phyloP scores from a whole-genome alignment of 768 basidiomycete species.

The Tephrocybe sp. region DNA sequence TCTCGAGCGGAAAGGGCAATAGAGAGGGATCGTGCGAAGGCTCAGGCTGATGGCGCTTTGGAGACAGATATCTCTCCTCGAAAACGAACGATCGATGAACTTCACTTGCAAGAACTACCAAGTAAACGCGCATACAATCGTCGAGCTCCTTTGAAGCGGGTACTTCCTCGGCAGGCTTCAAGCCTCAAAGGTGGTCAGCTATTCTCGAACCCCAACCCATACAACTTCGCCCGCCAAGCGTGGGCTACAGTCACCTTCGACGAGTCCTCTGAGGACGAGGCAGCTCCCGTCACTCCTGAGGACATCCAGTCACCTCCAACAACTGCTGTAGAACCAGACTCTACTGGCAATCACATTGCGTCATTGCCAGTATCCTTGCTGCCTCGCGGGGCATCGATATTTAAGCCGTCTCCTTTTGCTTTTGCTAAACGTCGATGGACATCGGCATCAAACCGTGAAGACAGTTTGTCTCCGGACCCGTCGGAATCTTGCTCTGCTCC shows the following conservation, averaged over 20 bases:
- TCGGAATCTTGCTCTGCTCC: background rate
- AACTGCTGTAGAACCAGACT: conserved; percentile 20
- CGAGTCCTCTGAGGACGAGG: conserved; percentile 46
- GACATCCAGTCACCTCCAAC: conserved; percentile 43
- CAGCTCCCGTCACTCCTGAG: conserved; percentile 58
- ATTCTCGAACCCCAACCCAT: conserved; percentile 57
- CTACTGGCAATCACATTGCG: conserved; percentile 8
- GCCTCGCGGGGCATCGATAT: conserved; percentile 43
- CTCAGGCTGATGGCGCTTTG: conserved; percentile 19
- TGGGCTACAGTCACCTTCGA: conserved; percentile 48
- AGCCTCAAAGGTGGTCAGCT: conserved; percentile 45
- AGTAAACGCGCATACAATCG: conserved; percentile 26
- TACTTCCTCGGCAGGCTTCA: conserved; percentile 37
- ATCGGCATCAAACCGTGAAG: conserved; percentile 24
- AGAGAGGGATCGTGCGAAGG: conserved; percentile 36
- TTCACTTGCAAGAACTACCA: conserved; percentile 30
- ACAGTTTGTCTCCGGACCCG: conserved; percentile 5
- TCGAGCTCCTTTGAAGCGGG: conserved; percentile 28
- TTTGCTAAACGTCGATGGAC: conserved; percentile 65
- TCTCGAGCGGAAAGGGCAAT: conserved; percentile 38
- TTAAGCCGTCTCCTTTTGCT: conserved; percentile 61
- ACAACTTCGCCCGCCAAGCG: conserved; percentile 54
- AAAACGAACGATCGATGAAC: conserved; percentile 29
- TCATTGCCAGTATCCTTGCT: conserved; percentile 17
- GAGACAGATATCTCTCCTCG: conserved; percentile 14